Evolutionary conservation across 2,329 filamentous ascomycete genomes (phyloP).

Genomic region (Talaromyces sp.): DNA sequence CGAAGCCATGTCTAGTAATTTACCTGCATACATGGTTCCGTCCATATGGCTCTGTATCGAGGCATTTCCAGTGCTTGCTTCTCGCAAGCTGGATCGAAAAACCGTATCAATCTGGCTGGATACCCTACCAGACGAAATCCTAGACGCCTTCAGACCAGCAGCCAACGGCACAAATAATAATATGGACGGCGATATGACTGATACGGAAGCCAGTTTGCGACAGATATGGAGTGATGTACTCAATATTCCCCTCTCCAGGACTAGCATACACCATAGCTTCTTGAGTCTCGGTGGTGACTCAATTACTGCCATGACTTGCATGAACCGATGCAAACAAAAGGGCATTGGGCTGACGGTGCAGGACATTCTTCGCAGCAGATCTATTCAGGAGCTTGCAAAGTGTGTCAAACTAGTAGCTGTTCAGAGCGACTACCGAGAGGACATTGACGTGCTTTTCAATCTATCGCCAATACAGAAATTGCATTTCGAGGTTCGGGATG

Average conservation of each 20-base stretch:
- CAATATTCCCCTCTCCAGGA: constrained; percentile 35
- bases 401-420: constrained; percentile 32
- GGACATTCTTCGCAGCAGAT: constrained; percentile 50
- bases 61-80: constrained; percentile 15
- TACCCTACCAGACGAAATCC: constrained; percentile 27
- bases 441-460: constrained; percentile 34
- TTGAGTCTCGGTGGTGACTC: constrained; percentile 50
- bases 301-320: constrained; percentile 53
- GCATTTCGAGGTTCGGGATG: constrained; percentile 36
- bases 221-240: constrained; percentile 41
- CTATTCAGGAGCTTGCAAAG: constrained; percentile 40
- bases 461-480: constrained; percentile 42
- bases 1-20: neutral
- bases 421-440: constrained; percentile 35
- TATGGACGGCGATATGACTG: constrained; percentile 24
- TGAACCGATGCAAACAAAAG: constrained; percentile 48
- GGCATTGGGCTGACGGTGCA: constrained; percentile 50
- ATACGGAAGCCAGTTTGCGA: constrained; percentile 33
- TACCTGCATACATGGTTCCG: constrained; percentile 20
- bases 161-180: constrained; percentile 23
- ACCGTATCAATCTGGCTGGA: constrained; percentile 14
- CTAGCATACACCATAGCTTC: constrained; percentile 42
- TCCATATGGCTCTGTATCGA: constrained; percentile 20
- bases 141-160: constrained; percentile 40
- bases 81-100: constrained; percentile 19